Evolutionary conservation across 805 yeast species (phyloP), one percentile per base, ranked within the genome.

Genomic region (Candida tammaniensis): DNA sequence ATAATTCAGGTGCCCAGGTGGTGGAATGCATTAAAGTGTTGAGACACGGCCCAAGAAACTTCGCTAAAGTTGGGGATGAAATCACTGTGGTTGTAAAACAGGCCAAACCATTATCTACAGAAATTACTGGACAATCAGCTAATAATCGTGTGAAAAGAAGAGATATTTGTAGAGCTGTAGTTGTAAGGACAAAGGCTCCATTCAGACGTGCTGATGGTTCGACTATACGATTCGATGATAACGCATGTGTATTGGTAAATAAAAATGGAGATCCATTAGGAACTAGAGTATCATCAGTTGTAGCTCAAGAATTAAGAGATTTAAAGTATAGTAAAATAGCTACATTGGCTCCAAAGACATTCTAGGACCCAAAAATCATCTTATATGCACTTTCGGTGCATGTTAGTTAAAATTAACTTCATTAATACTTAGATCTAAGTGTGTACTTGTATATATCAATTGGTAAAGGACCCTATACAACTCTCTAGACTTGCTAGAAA

Each of bases 1-100:
- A 91, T 64, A 91, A 91, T 72, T 83, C 96, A 15, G 95, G 98
- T 18, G 98, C 97, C 3, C 86, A 84, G 58, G 63, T 88, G 42
- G 98, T 84, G 11, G 98, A 93, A 62, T 93, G 98, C 60, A 88
- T 93, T 70, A 91, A 91, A 61, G 96, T 93, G 11, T 70, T 93
- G 45, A 80, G 95, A 43, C 95, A 93, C 55, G 79, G 83, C 2
- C 96, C 96, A 19, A 78, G 73, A 57, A 82, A 82, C 54, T 82
- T 80, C 46, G 98, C 95, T 20, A 68, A 73, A 35, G 79, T 88
- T 17, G 97, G 98, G 30, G 98, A 93, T 61, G 83, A 81, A 58
- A 83, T 93, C 43, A 95, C 93, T 7, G 94, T 87, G 35, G 98
- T 93, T 41, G 91, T 93, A 32, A 89, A 89, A 59, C 83, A 86